Base-by-base conservation (phyloP, 371 early-diverging fungal genomes). In the Parasitella parasitica region DNA sequence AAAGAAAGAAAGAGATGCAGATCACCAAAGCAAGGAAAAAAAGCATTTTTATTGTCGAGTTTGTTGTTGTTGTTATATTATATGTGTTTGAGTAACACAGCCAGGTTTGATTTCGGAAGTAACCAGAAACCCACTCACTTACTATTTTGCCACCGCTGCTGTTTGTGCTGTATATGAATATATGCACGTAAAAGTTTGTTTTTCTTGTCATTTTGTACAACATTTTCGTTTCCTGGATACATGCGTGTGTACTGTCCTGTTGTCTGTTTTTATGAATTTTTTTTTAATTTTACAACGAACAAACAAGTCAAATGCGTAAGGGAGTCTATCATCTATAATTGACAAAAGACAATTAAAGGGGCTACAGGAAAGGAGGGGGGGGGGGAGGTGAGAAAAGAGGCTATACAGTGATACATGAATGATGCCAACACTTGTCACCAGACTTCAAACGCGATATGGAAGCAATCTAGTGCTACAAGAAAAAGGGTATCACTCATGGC, bases 61-160 rank as follows among this genome's bases (percentile, higher is more conserved):
- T 46, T 24, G 46, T 50, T 50, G 20, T 32, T 53, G 32, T 35
- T 34, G 35, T 35, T 53, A 12, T n/a, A n/a, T 18, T 53, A 22
- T 34, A n/a, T 55, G 24, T 41, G 11, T 38, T 26, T 56, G 38
- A 15, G 54, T 35, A 30, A 35, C 54, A 57, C 57, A 43, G 12
- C 38, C 38, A 57, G 13, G 24, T 24, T 46, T 46, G 46, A 46
- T 46, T 46, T 46, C 55, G 55, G 55, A 55, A 55, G 55, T 39
- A 55, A 54, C 22, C 2, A 54, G 16, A 6, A 46, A 13, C 37
- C n/a, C n/a, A 32, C 11, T 32, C 32, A 32, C 32, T 32, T 11
- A 32, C 39, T 24, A 27, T 39, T 38, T 37, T 55, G 55, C 36
- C 55, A 26, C 55, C 35, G 28, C 32, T 51, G n/a, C n/a, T 51